Evolutionary conservation across 257 asterid species (phyloP).

Genomic region (Fraxinus anomala): DNA sequence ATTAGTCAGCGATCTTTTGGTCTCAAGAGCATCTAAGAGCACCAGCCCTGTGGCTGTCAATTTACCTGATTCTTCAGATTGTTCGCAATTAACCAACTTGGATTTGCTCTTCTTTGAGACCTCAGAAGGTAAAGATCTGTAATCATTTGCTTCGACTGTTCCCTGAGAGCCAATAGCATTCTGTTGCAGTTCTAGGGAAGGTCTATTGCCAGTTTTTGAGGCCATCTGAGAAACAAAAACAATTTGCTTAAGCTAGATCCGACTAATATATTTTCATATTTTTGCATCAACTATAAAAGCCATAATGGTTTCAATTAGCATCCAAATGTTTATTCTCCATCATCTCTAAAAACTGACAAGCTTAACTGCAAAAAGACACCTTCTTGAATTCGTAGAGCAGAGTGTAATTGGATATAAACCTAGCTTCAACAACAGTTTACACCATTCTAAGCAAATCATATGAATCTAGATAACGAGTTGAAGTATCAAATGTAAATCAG

Average conservation of each 20-base stretch:
- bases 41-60: slow-evolving; percentile 1
- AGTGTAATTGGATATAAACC: background rate
- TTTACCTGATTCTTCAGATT: slow-evolving; percentile 29
- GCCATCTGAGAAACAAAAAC: slow-evolving; percentile 27
- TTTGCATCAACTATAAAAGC: slow-evolving; percentile 5
- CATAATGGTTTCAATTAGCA: slow-evolving; percentile 1
- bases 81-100: slow-evolving; percentile 5
- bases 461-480: background rate
- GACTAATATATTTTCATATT: slow-evolving; percentile 1
- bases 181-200: slow-evolving; percentile 12
- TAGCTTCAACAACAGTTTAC: background rate
- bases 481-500: background rate
- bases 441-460: background rate
- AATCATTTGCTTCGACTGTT: slow-evolving; percentile 15
- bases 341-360: background rate
- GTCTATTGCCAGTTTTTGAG: slow-evolving; percentile 28
- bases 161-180: slow-evolving; percentile 22
- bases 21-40: slow-evolving; percentile 27
- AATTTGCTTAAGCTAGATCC: slow-evolving; percentile 13
- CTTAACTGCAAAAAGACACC: background rate
- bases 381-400: background rate
- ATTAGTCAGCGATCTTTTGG: slow-evolving; percentile 23
- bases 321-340: background rate
- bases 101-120: slow-evolving; percentile 19
- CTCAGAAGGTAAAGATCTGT: slow-evolving; percentile 21